Percentiles rank a stretch among this genome's conserved stretches.
These are phyloP conservation scores for Pholiota molesta DNA, from an alignment of 768 basidiomycete genomes.

Conservation along the genomic window DNA sequence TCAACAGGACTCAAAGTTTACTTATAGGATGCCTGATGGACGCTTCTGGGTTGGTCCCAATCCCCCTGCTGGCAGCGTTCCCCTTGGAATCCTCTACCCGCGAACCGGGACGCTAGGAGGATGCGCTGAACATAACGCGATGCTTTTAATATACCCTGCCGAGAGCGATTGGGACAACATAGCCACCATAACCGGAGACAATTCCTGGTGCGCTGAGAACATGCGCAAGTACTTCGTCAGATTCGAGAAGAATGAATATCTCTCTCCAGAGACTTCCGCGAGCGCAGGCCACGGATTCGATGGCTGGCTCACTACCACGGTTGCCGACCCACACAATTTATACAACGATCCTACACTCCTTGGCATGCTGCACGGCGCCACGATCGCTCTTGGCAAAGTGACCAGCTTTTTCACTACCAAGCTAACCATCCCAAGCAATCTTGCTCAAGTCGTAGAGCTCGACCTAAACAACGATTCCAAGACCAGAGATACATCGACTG, in stretches of 20 bases:
- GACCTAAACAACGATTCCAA: constrained; percentile 11
- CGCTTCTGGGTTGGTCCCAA: constrained; percentile 13
- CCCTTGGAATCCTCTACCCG: constrained; percentile 10
- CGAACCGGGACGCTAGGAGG: constrained; percentile 10
- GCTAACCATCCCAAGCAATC: neutral
- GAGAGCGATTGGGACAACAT: constrained; percentile 14
- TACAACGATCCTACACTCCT: constrained; percentile 8
- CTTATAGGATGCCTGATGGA: constrained; percentile 7
- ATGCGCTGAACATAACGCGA: constrained; percentile 13
- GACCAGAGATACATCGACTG: constrained; percentile 1
- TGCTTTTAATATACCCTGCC: constrained; percentile 10
- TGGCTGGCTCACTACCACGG: constrained; percentile 10
- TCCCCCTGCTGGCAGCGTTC: constrained; percentile 9
- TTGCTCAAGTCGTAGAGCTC: constrained; percentile 1
- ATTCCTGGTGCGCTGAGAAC: constrained; percentile 7
- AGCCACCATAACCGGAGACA: constrained; percentile 7
- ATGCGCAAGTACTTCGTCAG: constrained; percentile 12
- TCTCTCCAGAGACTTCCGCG: constrained; percentile 5
- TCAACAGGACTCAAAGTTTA: constrained; percentile 10
- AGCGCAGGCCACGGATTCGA: constrained; percentile 10
- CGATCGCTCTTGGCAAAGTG: constrained; percentile 5
- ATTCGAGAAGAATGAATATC: constrained; percentile 11
- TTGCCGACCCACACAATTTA: constrained; percentile 4
- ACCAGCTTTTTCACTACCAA: neutral
- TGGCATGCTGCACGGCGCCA: constrained; percentile 8